These are phyloP conservation scores for Plasmopara viticola DNA, from an alignment of 352 stramenopile species.

Conservation along the genomic window DNA sequence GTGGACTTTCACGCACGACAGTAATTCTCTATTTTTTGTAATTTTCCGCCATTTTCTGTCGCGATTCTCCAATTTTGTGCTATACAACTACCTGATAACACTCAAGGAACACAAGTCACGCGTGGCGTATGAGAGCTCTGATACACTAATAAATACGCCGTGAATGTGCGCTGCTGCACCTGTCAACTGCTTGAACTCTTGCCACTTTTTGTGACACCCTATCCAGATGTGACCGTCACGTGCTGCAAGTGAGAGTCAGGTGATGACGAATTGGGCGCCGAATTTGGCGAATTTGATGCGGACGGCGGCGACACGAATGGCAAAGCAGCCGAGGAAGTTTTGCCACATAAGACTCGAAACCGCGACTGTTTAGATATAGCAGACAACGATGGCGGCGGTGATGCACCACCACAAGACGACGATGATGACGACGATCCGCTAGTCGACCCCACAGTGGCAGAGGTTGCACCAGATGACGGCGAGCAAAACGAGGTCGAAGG, in stretches of 20 bases:
- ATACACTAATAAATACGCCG: slow-evolving; percentile 51
- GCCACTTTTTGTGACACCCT: slow-evolving; percentile 11
- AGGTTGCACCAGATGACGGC: slow-evolving; percentile 20
- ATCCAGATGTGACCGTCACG: slow-evolving; percentile 64
- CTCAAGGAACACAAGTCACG: slow-evolving; percentile 21
- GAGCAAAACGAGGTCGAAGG: slow-evolving; percentile 22
- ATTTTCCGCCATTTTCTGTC: slow-evolving; percentile 3
- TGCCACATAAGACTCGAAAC: slow-evolving; percentile 38
- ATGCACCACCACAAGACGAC: slow-evolving; percentile 14
- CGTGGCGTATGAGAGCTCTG: slow-evolving; percentile 25
- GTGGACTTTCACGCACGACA: slow-evolving; percentile 3
- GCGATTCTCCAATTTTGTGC: slow-evolving; percentile 3
- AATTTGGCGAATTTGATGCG: slow-evolving; percentile 27
- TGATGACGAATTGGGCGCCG: slow-evolving; percentile 36
- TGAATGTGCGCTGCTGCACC: slow-evolving; percentile 21
- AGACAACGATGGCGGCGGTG: slow-evolving; percentile 17
- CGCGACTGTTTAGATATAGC: slow-evolving; percentile 25
- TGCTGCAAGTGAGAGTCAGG: slow-evolving; percentile 55
- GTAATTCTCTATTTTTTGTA: slow-evolving; percentile 27
- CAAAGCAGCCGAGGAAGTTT: slow-evolving; percentile 36
- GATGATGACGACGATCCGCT: slow-evolving; percentile 34
- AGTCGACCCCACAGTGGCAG: slow-evolving; percentile 18
- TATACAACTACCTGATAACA: slow-evolving; percentile 25
- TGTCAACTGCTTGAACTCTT: slow-evolving; percentile 15
- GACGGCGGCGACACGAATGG: slow-evolving; percentile 38